phyloP scores from a whole-genome alignment of 148 eudicot species.

The Vaccinium vitisidaea region DNA sequence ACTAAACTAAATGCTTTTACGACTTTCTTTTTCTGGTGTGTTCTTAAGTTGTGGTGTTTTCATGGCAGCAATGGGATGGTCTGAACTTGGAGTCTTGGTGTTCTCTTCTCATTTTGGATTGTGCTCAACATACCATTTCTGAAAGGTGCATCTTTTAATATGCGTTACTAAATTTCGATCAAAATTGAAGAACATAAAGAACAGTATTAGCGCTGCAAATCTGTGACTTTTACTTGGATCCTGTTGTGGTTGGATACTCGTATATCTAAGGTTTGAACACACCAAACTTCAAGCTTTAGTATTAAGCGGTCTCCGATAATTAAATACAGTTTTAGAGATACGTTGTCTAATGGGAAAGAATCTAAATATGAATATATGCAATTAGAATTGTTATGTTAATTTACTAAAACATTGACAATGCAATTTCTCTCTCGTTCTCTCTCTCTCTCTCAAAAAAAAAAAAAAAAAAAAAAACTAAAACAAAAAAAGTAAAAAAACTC shows the following conservation, averaged over 20 bases:
- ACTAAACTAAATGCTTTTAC: not conserved
- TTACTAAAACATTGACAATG: not conserved
- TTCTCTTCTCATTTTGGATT: not conserved
- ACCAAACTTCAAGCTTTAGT: not conserved
- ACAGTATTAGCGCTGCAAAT: not conserved
- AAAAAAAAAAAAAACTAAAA: not conserved
- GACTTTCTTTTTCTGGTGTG: not conserved
- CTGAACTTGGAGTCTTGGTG: slow-evolving; percentile 4
- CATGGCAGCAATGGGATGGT: not conserved
- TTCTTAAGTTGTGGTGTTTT: not conserved
- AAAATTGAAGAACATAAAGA: not conserved
- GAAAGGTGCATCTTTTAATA: not conserved
- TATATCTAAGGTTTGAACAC: not conserved
- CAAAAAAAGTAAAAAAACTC: not conserved
- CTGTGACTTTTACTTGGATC: not conserved
- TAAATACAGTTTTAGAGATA: not conserved
- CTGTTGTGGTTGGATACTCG: not conserved
- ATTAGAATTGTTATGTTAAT: not conserved
- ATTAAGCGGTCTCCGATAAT: not conserved
- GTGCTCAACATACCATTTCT: not conserved
- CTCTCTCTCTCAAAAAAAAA: not conserved
- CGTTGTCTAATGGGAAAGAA: not conserved
- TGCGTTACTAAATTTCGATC: not conserved
- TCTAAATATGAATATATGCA: not conserved
- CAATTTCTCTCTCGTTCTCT: not conserved